These are phyloP conservation scores for Vachellia collinsii DNA, from an alignment of 306 rosid genomes.

Conservation along the genomic window DNA sequence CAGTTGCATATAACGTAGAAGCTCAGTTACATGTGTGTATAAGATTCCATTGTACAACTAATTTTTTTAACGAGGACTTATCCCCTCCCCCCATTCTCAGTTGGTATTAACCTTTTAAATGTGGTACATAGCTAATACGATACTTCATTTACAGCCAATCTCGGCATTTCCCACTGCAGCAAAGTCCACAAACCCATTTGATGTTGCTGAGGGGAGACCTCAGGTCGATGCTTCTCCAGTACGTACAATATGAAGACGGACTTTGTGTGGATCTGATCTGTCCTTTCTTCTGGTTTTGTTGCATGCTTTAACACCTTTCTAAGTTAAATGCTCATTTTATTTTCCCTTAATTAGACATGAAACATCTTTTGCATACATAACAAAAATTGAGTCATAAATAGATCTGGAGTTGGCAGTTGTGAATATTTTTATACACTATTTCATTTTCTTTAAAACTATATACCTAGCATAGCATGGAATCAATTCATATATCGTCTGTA, in stretches of 20 bases:
- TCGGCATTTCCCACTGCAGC: conserved; percentile 47
- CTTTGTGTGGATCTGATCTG: not conserved
- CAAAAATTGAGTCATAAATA: not conserved
- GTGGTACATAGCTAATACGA: conserved; percentile 28
- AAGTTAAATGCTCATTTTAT: not conserved
- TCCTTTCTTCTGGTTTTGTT: conserved; percentile 8
- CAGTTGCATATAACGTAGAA: too few relatives aligned
- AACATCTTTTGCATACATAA: conserved; percentile 11
- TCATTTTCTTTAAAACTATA: not conserved
- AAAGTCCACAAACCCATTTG: conserved; percentile 70
- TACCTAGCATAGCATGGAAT: not conserved
- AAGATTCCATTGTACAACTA: too few relatives aligned
- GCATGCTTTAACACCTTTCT: conserved; percentile 1
- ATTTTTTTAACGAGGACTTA: too few relatives aligned
- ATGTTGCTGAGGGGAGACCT: conserved; percentile 46
- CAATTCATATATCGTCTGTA: not conserved
- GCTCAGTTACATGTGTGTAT: too few relatives aligned
- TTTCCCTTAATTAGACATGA: conserved; percentile 21
- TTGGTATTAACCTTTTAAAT: conserved; percentile 30
- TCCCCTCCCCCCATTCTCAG: too few relatives aligned
- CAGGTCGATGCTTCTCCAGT: conserved; percentile 50
- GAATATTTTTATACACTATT: not conserved
- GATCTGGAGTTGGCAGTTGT: not conserved
- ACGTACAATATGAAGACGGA: conserved; percentile 41
- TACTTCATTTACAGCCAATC: conserved; percentile 53